Percentiles rank a stretch among this genome's conserved stretches.
Conservation (phyloP, 2,329 filamentous ascomycete species). For the Aureobasidium sp. region DNA sequence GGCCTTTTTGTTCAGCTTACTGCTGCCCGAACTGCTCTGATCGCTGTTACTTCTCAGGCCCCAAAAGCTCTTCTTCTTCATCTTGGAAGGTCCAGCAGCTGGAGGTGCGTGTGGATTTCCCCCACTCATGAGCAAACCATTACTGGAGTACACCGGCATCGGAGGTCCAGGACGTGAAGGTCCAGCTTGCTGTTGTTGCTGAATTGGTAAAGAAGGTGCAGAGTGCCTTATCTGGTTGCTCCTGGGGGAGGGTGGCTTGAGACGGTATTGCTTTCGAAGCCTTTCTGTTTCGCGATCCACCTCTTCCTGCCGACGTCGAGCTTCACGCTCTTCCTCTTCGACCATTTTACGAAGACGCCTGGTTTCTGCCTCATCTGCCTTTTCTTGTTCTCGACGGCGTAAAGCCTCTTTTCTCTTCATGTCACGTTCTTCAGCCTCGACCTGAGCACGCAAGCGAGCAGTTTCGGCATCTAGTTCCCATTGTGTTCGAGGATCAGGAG, state of each 20-base stretch:
- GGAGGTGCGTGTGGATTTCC: constrained; percentile 21
- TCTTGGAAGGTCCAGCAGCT: constrained; percentile 21
- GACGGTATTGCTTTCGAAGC: constrained; percentile 60
- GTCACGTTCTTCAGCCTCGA: constrained; percentile 37
- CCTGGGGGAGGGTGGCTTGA: constrained; percentile 23
- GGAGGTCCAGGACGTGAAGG: constrained; percentile 24
- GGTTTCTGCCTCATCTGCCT: constrained; percentile 52
- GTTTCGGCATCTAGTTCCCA: constrained; percentile 48
- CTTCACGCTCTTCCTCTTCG: constrained; percentile 58
- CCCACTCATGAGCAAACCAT: constrained; percentile 29
- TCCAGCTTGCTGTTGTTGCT: constrained; percentile 18
- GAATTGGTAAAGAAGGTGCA: constrained; percentile 4
- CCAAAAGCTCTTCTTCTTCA: constrained; percentile 34
- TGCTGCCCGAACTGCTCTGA: constrained; percentile 21
- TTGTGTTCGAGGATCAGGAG: constrained; percentile 45
- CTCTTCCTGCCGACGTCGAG: constrained; percentile 45
- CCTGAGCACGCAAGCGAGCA: constrained; percentile 38
- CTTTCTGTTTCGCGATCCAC: constrained; percentile 69
- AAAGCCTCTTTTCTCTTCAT: constrained; percentile 35
- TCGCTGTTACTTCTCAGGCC: constrained; percentile 29
- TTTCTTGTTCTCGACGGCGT: constrained; percentile 50
- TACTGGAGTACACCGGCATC: constrained; percentile 12
- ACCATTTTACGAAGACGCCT: constrained; percentile 58
- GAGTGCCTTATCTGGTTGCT: constrained; percentile 17
- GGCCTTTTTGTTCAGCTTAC: constrained; percentile 20